A percentile compares a stretch with the other conserved stretches of the same genome.
phyloP scores from a whole-genome alignment of 441 rosid species.

The Daphne laureola region DNA sequence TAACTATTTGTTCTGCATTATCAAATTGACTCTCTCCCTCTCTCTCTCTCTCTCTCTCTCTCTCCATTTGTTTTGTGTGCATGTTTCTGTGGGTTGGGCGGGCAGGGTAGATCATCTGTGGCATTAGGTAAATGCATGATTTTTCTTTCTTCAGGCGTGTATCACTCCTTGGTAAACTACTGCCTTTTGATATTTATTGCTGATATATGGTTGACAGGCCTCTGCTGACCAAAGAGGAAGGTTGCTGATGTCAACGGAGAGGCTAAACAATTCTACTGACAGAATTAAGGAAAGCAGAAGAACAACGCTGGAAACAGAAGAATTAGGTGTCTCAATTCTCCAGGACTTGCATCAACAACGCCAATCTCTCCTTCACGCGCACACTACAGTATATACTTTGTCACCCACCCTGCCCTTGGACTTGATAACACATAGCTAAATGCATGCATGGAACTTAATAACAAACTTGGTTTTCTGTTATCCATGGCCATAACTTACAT shows the following conservation, averaged over 20 bases:
- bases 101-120: no score
- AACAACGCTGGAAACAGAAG: slow-evolving; percentile 79
- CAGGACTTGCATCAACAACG: slow-evolving; percentile 75
- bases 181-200: background rate
- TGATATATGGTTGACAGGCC: slow-evolving; percentile 27
- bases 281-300: slow-evolving; percentile 65
- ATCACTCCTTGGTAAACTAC: no score
- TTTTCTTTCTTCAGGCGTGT: no score
- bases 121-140: no score
- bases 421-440: background rate
- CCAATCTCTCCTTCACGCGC: slow-evolving; percentile 56
- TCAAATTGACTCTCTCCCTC: no score
- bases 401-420: background rate
- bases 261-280: slow-evolving; percentile 42
- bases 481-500: no score
- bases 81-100: no score
- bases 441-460: no score
- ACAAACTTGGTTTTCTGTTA: no score
- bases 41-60: no score
- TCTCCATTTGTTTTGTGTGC: no score
- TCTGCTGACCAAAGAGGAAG: slow-evolving; percentile 70
- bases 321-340: slow-evolving; percentile 79
- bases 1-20: no score
- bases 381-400: slow-evolving; percentile 37
- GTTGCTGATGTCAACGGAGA: slow-evolving; percentile 53